Evolutionary conservation across 1,284 basidiomycete genomes (phyloP).

Genomic region (Agaricales sp.): DNA sequence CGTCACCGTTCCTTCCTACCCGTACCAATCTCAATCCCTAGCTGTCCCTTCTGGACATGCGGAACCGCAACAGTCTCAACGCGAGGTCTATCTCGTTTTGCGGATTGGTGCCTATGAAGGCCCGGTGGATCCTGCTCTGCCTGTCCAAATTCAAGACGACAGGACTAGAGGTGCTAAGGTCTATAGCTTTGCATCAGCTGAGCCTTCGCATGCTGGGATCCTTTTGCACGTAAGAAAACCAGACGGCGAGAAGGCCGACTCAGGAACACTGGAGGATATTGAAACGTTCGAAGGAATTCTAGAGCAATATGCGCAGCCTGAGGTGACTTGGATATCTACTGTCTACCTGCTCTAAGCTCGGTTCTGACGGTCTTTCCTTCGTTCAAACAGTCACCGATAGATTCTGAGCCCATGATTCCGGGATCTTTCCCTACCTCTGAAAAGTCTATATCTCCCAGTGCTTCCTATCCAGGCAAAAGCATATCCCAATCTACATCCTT

Average conservation of each 20-base stretch:
- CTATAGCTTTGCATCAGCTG: constrained; percentile 27
- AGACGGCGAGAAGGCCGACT: constrained; percentile 9
- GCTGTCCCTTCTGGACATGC: too few relatives aligned
- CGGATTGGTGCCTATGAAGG: constrained; percentile 49
- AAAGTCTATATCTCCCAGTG: too few relatives aligned
- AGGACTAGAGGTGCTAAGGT: constrained; percentile 32
- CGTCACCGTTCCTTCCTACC: constrained; percentile 34
- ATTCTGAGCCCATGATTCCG: too few relatives aligned
- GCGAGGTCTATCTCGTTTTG: constrained; percentile 51
- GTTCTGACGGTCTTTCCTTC: too few relatives aligned
- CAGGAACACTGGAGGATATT: constrained; percentile 42
- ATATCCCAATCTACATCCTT: constrained; percentile 7
- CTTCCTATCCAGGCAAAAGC: too few relatives aligned
- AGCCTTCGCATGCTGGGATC: constrained; percentile 31
- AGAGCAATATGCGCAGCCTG: constrained; percentile 59
- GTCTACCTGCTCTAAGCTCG: too few relatives aligned
- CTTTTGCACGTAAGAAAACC: constrained; percentile 15
- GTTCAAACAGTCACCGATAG: too few relatives aligned
- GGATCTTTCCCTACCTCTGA: too few relatives aligned
- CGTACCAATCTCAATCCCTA: constrained; percentile 8
- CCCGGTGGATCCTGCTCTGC: constrained; percentile 42
- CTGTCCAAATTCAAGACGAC: constrained; percentile 28
- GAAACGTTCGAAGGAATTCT: constrained; percentile 65
- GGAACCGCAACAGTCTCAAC: constrained; percentile 22
- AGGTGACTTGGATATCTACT: too few relatives aligned